Percentiles rank a stretch among this genome's conserved stretches.
These are phyloP conservation scores for Verticillium alfalfae DNA, from an alignment of 2,329 filamentous ascomycete species.

Conservation along the genomic window DNA sequence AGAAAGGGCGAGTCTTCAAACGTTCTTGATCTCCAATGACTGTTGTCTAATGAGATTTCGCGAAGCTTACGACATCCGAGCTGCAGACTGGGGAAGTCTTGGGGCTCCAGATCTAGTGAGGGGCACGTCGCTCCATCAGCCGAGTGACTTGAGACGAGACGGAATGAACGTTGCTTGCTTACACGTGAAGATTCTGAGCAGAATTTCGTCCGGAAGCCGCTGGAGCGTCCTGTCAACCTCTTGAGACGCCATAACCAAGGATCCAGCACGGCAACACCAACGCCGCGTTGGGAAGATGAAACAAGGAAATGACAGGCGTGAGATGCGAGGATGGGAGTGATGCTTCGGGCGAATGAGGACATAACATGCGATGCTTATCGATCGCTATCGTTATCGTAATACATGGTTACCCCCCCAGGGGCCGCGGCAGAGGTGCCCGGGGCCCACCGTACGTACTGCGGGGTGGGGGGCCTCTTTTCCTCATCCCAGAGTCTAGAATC, in stretches of 20 bases:
- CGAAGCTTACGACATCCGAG: conserved; percentile 62
- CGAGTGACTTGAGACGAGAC: not conserved
- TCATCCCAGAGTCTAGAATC: too few relatives aligned
- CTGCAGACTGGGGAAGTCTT: conserved; percentile 63
- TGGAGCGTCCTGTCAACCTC: conserved; percentile 27
- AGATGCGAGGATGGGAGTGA: not conserved
- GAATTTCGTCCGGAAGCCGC: conserved; percentile 57
- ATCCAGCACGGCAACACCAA: not conserved
- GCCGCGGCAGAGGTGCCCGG: not conserved
- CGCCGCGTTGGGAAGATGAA: not conserved
- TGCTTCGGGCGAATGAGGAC: not conserved
- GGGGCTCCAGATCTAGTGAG: conserved; percentile 52
- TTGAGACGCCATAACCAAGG: conserved; percentile 13
- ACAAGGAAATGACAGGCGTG: not conserved
- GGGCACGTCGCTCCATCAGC: not conserved
- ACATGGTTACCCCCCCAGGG: not conserved
- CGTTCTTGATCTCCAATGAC: conserved; percentile 70
- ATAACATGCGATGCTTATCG: not conserved
- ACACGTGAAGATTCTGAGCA: conserved; percentile 50
- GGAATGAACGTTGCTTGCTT: not conserved
- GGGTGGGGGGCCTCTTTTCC: too few relatives aligned
- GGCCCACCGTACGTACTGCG: not conserved
- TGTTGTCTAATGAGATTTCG: conserved; percentile 64
- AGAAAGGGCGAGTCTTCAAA: conserved; percentile 66
- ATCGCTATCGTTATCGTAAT: not conserved